A percentile compares a stretch with the other conserved stretches of the same genome.
These are phyloP conservation scores for Carex pumila DNA, from an alignment of 176 grass and related monocot species.

Conservation along the genomic window DNA sequence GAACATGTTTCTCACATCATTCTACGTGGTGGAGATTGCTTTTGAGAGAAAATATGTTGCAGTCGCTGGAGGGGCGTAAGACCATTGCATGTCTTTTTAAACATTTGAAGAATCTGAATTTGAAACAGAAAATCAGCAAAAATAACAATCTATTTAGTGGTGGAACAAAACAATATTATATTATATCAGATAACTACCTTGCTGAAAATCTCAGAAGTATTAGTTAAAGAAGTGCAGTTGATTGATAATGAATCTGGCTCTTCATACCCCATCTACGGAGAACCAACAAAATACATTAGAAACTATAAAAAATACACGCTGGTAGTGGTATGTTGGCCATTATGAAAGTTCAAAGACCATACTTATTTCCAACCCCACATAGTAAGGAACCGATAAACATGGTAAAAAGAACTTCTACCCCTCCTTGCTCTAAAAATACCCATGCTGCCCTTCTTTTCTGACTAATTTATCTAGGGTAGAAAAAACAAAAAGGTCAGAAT, in stretches of 20 bases:
- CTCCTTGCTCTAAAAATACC: not conserved
- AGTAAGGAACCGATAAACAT: not conserved
- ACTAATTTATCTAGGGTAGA: not conserved
- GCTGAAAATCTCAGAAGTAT: constrained; percentile 64
- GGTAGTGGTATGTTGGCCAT: not conserved
- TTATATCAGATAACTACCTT: constrained; percentile 41
- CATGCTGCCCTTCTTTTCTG: not conserved
- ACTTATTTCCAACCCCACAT: not conserved
- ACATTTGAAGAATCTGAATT: constrained; percentile 68
- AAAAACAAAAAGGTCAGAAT: not conserved
- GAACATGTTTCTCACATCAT: constrained; percentile 58
- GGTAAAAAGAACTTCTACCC: not conserved
- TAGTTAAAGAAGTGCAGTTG: constrained; percentile 78
- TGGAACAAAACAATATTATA: not conserved
- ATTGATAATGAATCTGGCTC: constrained; percentile 61
- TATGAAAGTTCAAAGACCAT: not conserved
- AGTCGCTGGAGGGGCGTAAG: constrained; percentile 64
- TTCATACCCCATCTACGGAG: constrained; percentile 42
- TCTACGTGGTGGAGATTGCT: constrained; percentile 41
- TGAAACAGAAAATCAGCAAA: constrained; percentile 23
- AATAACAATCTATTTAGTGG: not conserved
- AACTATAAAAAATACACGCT: not conserved
- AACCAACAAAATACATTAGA: not conserved
- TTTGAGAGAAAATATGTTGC: constrained; percentile 55
- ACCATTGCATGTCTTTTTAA: constrained; percentile 36